Percentiles rank a stretch among this genome's conserved stretches.
Evolutionary conservation across 2,329 filamentous ascomycete genomes (phyloP).

Genomic region (Lasiodiplodia gonubiensis): DNA sequence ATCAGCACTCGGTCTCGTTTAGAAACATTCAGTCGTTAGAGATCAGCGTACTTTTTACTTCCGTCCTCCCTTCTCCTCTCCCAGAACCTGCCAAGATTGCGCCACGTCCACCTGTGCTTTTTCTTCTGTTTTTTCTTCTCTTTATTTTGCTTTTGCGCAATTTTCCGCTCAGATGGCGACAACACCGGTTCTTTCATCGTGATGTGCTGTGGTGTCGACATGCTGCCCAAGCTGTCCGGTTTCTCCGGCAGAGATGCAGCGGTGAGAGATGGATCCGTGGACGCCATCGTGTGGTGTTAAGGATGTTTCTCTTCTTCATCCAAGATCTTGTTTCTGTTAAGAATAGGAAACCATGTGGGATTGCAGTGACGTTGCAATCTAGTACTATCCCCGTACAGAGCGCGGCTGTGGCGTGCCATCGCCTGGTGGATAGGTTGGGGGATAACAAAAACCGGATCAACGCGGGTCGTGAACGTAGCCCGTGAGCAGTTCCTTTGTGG

Average conservation of each 20-base stretch:
- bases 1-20: background rate
- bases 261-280: background rate
- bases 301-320: background rate
- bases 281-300: background rate
- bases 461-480: background rate
- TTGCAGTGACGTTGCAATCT: background rate
- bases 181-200: background rate
- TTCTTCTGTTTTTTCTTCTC: background rate
- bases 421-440: background rate
- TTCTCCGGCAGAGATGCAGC: background rate
- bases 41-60: conserved; percentile 11
- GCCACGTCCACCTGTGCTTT: background rate
- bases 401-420: background rate
- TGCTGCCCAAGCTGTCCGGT: conserved; percentile 1
- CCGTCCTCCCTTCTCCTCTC: conserved; percentile 14
- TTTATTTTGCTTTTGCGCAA: background rate
- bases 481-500: background rate
- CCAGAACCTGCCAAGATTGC: conserved; percentile 1
- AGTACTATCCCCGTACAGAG: background rate
- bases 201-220: conserved; percentile 5
- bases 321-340: background rate
- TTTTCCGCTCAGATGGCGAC: background rate
- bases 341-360: background rate
- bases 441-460: background rate
- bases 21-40: background rate